phyloP scores from a whole-genome alignment of 441 rosid genomes.

The Monsonia emarginata region DNA sequence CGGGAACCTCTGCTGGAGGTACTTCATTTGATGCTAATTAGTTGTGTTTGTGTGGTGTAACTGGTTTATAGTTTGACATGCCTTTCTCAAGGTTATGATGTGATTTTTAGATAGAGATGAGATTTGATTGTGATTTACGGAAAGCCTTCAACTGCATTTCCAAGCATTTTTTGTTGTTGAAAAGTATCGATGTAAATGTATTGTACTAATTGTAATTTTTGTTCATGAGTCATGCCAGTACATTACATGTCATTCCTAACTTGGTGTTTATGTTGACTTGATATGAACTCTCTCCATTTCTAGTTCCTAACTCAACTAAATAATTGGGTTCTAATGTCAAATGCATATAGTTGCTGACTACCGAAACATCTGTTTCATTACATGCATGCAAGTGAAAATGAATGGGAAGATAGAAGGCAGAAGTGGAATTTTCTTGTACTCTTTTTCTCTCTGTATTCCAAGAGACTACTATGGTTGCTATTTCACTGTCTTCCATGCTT shows the following conservation, averaged over 20 bases:
- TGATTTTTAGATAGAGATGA: slow-evolving; percentile 11
- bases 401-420: too few species aligned
- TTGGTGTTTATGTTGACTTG: background rate
- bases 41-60: background rate
- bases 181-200: background rate
- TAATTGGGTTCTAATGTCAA: too few species aligned
- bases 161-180: slow-evolving; percentile 4
- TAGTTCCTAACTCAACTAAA: too few species aligned
- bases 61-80: slow-evolving; percentile 3
- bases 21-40: slow-evolving; percentile 9
- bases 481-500: too few species aligned
- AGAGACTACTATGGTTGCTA: too few species aligned
- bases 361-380: too few species aligned
- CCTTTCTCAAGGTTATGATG: background rate
- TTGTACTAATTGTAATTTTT: background rate
- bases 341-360: too few species aligned
- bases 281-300: too few species aligned
- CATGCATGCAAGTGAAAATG: too few species aligned
- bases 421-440: too few species aligned
- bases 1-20: slow-evolving; percentile 27
- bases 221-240: background rate
- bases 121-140: slow-evolving; percentile 4
- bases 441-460: too few species aligned
- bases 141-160: slow-evolving; percentile 6
- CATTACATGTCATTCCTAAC: slow-evolving; percentile 1